Conservation (phyloP, 2,329 filamentous ascomycete species). For the Teratosphaeria gauchensis region DNA sequence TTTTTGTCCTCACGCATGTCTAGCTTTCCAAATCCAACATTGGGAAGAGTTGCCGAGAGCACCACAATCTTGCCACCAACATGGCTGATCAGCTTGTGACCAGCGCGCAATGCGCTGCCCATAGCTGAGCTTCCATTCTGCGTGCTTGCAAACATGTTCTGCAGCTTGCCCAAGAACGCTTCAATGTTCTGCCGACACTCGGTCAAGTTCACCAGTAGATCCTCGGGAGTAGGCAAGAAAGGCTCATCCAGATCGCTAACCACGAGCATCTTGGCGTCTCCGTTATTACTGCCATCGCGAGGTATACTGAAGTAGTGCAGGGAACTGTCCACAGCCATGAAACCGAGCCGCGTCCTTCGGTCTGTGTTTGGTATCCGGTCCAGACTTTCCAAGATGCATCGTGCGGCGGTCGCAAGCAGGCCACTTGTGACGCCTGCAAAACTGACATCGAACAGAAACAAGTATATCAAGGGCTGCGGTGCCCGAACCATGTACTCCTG, state of each 20-base stretch:
- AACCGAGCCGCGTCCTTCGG: constrained; percentile 80
- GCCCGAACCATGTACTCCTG: constrained; percentile 99
- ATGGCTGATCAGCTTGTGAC: constrained; percentile 89
- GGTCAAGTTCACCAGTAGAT: constrained; percentile 78
- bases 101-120: constrained; percentile 84
- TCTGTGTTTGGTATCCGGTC: constrained; percentile 98
- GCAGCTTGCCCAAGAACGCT: constrained; percentile 78
- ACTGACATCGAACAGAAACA: constrained; percentile 93
- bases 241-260: constrained; percentile 96
- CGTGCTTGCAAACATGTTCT: constrained; percentile 93
- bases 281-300: constrained; percentile 73
- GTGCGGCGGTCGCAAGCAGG: constrained; percentile 79
- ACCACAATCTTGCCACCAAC: constrained; percentile 93
- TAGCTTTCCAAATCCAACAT: constrained; percentile 78
- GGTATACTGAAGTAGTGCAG: constrained; percentile 95
- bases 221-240: constrained; percentile 86
- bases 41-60: constrained; percentile 80
- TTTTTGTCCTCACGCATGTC: constrained; percentile 97
- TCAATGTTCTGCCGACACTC: constrained; percentile 89
- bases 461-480: constrained; percentile 87
- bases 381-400: constrained; percentile 88
- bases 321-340: constrained; percentile 89
- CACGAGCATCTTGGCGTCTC: constrained; percentile 82
- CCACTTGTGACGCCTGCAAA: constrained; percentile 83
- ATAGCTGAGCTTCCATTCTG: constrained; percentile 85